A percentile compares a stretch with the other conserved stretches of the same genome.
These are phyloP conservation scores for Ustilago nuda DNA, from an alignment of 1,284 basidiomycete species.

Conservation along the genomic window DNA sequence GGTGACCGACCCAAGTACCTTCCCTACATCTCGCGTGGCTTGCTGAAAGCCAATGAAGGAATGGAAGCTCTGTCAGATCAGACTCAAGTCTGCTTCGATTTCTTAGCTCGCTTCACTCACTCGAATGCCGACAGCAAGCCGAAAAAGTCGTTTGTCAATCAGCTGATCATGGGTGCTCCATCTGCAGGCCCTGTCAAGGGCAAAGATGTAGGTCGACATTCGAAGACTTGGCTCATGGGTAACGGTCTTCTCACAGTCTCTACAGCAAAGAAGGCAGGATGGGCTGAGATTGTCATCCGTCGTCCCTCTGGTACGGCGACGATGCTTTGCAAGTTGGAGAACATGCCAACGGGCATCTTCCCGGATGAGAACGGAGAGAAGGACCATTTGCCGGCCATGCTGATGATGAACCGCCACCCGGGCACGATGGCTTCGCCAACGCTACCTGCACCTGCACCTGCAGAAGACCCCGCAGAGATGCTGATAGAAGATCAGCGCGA, in stretches of 20 bases:
- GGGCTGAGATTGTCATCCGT: constrained; percentile 88
- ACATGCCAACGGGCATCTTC: constrained; percentile 73
- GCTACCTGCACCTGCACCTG: constrained; percentile 39
- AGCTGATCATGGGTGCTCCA: constrained; percentile 72
- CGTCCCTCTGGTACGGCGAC: constrained; percentile 87
- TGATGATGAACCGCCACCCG: constrained; percentile 78
- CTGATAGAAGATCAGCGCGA: neutral
- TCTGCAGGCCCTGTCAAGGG: constrained; percentile 52
- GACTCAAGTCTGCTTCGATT: constrained; percentile 97
- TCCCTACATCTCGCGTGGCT: constrained; percentile 85
- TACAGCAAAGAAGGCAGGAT: constrained; percentile 80
- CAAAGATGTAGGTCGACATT: constrained; percentile 58
- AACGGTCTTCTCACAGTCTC: constrained; percentile 88
- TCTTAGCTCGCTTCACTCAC: constrained; percentile 94
- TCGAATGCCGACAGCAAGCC: constrained; percentile 93
- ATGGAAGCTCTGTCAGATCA: constrained; percentile 83
- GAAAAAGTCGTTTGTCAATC: constrained; percentile 81
- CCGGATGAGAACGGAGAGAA: constrained; percentile 72
- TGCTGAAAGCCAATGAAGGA: constrained; percentile 87
- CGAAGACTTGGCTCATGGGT: constrained; percentile 87
- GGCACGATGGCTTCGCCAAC: constrained; percentile 39
- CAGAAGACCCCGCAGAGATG: constrained; percentile 10
- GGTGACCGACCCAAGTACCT: constrained; percentile 85
- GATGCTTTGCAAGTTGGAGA: constrained; percentile 90
- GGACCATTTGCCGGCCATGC: constrained; percentile 77